Evolutionary conservation across 2,329 filamentous ascomycete genomes (phyloP).

Genomic region (Colletotrichum orbiculare): DNA sequence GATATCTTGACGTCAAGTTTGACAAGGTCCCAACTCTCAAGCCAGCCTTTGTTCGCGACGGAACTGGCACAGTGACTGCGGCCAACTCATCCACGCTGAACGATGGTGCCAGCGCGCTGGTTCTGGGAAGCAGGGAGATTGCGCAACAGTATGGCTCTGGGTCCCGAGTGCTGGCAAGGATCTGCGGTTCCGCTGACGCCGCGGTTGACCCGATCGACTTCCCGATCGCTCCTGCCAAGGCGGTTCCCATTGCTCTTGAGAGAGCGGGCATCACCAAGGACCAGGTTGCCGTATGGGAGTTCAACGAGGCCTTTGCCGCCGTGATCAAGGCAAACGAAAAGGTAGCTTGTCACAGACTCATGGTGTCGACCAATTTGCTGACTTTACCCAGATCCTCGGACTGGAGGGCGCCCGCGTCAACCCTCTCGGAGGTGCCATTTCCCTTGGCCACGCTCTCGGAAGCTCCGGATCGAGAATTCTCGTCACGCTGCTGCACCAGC

Average conservation of each 20-base stretch:
- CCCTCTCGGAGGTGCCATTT: conserved; percentile 89
- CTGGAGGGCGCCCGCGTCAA: conserved; percentile 86
- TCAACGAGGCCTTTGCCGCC: conserved; percentile 97
- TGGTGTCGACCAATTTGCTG: conserved; percentile 13
- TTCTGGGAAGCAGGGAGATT: conserved; percentile 83
- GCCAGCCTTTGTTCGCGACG: conserved; percentile 89
- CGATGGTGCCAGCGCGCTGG: conserved; percentile 91
- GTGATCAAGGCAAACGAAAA: conserved; percentile 96
- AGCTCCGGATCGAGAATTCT: conserved; percentile 94
- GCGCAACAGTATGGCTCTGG: conserved; percentile 82
- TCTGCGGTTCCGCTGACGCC: conserved; percentile 88
- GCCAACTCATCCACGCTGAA: conserved; percentile 95
- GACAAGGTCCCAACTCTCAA: conserved; percentile 90
- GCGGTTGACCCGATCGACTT: conserved; percentile 94
- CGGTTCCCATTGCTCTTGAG: conserved; percentile 88
- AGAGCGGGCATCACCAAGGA: conserved; percentile 91
- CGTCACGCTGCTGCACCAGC: conserved; percentile 89
- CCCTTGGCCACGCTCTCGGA: conserved; percentile 89
- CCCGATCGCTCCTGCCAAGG: conserved; percentile 90
- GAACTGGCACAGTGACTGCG: conserved; percentile 90
- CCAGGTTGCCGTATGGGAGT: conserved; percentile 95
- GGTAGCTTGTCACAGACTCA: conserved; percentile 52
- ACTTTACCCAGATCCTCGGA: conserved; percentile 73
- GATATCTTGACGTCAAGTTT: conserved; percentile 85
- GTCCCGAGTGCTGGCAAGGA: conserved; percentile 86